Evolutionary conservation across 2,329 filamentous ascomycete species (phyloP).

Genomic region (Botrytis paeoniae): DNA sequence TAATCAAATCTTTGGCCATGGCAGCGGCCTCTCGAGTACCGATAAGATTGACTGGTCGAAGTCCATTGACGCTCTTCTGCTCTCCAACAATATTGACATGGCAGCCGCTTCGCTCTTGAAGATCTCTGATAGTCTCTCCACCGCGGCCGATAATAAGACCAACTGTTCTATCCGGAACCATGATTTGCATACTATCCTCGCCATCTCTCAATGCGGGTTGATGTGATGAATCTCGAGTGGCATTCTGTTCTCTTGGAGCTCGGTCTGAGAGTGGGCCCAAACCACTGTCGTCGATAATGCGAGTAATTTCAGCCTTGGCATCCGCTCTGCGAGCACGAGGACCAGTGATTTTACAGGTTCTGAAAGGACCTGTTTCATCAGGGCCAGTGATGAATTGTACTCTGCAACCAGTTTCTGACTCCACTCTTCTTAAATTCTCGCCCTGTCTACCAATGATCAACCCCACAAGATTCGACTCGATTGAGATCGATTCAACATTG

Average conservation of each 20-base stretch:
- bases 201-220: slow-evolving; percentile 64
- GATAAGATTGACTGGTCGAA: slow-evolving; percentile 87
- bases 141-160: slow-evolving; percentile 92
- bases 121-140: slow-evolving; percentile 86
- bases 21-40: slow-evolving; percentile 71
- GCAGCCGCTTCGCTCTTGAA: slow-evolving; percentile 89
- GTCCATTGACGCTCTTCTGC: slow-evolving; percentile 85
- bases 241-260: slow-evolving; percentile 37
- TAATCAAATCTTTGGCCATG: slow-evolving; percentile 79
- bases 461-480: slow-evolving; percentile 83
- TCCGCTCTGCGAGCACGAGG: slow-evolving; percentile 67
- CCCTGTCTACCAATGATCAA: slow-evolving; percentile 88
- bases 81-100: slow-evolving; percentile 95
- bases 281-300: slow-evolving; percentile 83
- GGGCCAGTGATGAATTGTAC: slow-evolving; percentile 84
- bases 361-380: slow-evolving; percentile 66
- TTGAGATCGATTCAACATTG: slow-evolving; percentile 76
- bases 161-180: slow-evolving; percentile 91
- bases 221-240: slow-evolving; percentile 35
- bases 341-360: slow-evolving; percentile 84
- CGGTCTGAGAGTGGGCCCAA: slow-evolving; percentile 46
- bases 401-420: slow-evolving; percentile 75
- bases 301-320: slow-evolving; percentile 79
- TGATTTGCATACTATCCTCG: slow-evolving; percentile 85
- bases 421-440: slow-evolving; percentile 83